phyloP scores from a whole-genome alignment of 768 basidiomycete species.

The Tricholoma hemisulphureum region DNA sequence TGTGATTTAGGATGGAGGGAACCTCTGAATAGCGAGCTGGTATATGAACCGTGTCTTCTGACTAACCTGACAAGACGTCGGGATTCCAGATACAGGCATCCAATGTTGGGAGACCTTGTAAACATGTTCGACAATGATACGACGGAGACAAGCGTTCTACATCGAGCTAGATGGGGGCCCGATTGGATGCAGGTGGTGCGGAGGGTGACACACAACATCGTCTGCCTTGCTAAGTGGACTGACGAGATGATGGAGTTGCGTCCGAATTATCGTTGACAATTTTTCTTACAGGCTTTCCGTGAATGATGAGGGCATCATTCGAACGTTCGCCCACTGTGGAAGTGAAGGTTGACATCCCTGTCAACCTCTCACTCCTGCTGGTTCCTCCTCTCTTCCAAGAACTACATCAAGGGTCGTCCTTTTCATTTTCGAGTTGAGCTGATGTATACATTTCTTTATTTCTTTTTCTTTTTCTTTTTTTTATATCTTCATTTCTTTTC shows the following conservation, averaged over 20 bases:
- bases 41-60: background rate
- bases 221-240: background rate
- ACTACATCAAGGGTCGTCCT: too few relatives aligned
- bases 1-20: background rate
- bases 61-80: background rate
- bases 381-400: too few relatives aligned
- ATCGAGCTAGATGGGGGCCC: background rate
- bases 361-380: too few relatives aligned
- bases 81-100: background rate
- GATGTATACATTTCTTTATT: too few relatives aligned
- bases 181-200: background rate
- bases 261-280: too few relatives aligned
- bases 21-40: background rate
- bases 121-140: background rate
- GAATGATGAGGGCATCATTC: background rate
- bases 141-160: background rate
- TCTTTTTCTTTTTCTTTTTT: too few relatives aligned
- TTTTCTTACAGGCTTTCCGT: too few relatives aligned
- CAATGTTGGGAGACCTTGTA: background rate
- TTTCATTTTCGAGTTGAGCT: too few relatives aligned
- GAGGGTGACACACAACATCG: background rate
- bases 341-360: too few relatives aligned
- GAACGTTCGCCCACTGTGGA: too few relatives aligned
- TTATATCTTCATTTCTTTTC: too few relatives aligned
- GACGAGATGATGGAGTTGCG: background rate